Conservation (phyloP, 2,329 filamentous ascomycete species). For the Trichoderma endophyticum region DNA sequence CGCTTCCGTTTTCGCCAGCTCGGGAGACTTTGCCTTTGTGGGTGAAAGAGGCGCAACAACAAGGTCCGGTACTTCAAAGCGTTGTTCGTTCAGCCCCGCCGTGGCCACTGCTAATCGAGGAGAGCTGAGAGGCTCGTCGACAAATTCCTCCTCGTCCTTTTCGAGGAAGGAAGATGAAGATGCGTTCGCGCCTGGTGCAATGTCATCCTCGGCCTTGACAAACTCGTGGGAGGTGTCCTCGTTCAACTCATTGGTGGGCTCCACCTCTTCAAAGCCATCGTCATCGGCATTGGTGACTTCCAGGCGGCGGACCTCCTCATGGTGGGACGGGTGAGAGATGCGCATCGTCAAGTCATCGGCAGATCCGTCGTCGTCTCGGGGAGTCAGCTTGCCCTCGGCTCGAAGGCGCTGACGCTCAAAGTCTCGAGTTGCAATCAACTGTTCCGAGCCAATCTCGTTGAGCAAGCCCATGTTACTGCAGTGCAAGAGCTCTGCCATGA, state of each 20-base stretch:
- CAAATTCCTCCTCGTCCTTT: conserved; percentile 69
- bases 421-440: conserved; percentile 77
- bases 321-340: conserved; percentile 43
- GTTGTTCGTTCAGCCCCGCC: conserved; percentile 49
- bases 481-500: conserved; percentile 96
- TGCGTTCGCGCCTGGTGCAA: conserved; percentile 27
- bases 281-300: conserved; percentile 81
- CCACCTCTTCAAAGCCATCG: conserved; percentile 91
- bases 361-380: conserved; percentile 39
- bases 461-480: conserved; percentile 98
- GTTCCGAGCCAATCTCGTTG: conserved; percentile 87
- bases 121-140: conserved; percentile 73
- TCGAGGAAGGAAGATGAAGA: conserved; percentile 31
- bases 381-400: conserved; percentile 66
- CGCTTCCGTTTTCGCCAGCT: neutral
- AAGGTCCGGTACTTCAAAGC: conserved; percentile 55
- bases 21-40: conserved; percentile 32
- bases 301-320: conserved; percentile 64
- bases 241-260: conserved; percentile 63
- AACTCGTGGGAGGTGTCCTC: conserved; percentile 71
- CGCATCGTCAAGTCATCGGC: conserved; percentile 62
- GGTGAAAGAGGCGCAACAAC: conserved; percentile 58
- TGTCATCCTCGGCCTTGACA: conserved; percentile 57
- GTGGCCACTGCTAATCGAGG: conserved; percentile 61
- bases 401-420: conserved; percentile 76